Base-by-base conservation (phyloP, 2,329 filamentous ascomycete genomes). In the Fusarium transvaalense region DNA sequence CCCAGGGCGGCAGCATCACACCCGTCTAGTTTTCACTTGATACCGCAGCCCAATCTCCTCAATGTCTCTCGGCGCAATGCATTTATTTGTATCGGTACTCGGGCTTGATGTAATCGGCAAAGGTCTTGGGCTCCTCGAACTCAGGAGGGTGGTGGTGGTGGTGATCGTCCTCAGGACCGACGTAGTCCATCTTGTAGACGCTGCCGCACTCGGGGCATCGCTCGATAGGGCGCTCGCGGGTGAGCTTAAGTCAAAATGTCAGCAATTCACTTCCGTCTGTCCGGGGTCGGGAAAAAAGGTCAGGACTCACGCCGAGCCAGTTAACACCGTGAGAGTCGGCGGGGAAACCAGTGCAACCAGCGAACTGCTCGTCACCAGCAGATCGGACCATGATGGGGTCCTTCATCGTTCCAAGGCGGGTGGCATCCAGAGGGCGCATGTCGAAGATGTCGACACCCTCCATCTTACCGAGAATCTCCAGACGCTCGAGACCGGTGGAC, bases 401-500 rank as follows among this genome's bases (percentile, higher is more conserved):
- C 71, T 97, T 88, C 77, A 97, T 81, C 64, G 96, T 98, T 92
- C 95, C 95, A 82, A 88, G 88, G 79, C 96, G 91, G 81, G 92
- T 96, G 70, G 95, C 87, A 81, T 98, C 96, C 76, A 99, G 89
- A 69, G 96, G 96, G 82, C 89, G 91, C 96, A 98, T 97, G 85
- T 99, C 94, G 85, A 99, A 99, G 80, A 98, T 86, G 80, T 99
- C 96, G 76, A 97, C 86, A 73, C 96, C 94, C 87, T 98, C 93
- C 92, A 98, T 97, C 90, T 99, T 99, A 84, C 96, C 96, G 80
- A 99, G 87, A 78, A 99, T 96, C 84, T 99, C 96, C 75, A 99
- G 89, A 89, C 96, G 94, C 87, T 99, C 96, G 64, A 98, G 88
- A 92, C 96, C 96, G 75, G 96, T 98, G 64, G 96, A 85, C 83